phyloP scores from a whole-genome alignment of 2,329 filamentous ascomycete genomes.

The Colletotrichum nymphaeae region DNA sequence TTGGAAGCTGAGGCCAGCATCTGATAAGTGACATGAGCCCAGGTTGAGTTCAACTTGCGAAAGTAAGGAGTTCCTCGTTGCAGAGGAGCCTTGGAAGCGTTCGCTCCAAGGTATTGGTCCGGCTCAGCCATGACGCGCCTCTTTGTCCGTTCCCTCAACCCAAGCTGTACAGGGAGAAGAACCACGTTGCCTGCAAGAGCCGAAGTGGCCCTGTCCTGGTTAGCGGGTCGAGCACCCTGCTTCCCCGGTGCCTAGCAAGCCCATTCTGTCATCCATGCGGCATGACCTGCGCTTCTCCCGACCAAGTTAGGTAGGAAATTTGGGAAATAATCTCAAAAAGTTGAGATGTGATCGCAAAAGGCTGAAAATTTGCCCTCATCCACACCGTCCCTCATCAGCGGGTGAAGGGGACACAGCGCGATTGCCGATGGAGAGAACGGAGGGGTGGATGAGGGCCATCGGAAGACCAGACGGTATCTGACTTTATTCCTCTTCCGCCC shows the following conservation, averaged over 20 bases:
- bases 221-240: conserved; percentile 30
- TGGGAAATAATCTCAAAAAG: conserved; percentile 13
- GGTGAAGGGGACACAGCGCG: not conserved
- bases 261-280: conserved; percentile 28
- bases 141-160: conserved; percentile 23
- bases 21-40: conserved; percentile 27
- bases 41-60: conserved; percentile 3
- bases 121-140: conserved; percentile 23
- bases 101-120: not conserved
- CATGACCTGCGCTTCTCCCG: conserved; percentile 18
- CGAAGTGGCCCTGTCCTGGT: conserved; percentile 29
- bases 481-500: not conserved
- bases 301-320: conserved; percentile 13
- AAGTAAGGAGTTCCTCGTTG: conserved; percentile 20
- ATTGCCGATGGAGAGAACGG: conserved; percentile 21
- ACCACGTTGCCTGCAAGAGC: conserved; percentile 26
- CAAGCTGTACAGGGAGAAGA: conserved; percentile 4
- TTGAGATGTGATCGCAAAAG: conserved; percentile 27
- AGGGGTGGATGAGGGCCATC: conserved; percentile 2
- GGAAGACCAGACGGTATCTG: not conserved
- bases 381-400: not conserved
- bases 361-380: conserved; percentile 19
- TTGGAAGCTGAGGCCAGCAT: conserved; percentile 15
- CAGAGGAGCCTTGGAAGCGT: not conserved
- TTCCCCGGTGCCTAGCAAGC: conserved; percentile 33